phyloP scores from a whole-genome alignment of 345 rosid species.

The Linum usitatissimum region DNA sequence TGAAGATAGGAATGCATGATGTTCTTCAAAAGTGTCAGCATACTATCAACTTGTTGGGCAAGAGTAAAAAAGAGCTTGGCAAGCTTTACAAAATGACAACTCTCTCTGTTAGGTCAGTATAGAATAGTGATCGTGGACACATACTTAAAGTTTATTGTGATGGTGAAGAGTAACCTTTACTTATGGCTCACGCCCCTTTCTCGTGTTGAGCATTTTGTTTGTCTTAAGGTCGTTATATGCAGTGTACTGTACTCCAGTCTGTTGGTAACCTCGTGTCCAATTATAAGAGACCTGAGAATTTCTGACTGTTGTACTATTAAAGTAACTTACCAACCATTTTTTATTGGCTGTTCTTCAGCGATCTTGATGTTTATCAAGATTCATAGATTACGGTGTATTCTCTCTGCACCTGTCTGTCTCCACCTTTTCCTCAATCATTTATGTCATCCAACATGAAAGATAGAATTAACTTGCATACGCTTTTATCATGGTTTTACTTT shows the following conservation, averaged over 20 bases:
- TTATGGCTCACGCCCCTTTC: neutral
- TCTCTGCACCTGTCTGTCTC: neutral
- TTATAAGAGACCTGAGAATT: neutral
- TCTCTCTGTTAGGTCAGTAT: conserved; percentile 56
- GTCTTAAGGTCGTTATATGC: no score
- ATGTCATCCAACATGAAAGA: neutral
- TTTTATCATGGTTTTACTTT: neutral
- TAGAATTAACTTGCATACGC: neutral
- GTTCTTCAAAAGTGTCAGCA: conserved; percentile 64
- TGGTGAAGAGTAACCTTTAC: neutral
- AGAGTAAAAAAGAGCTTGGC: conserved; percentile 51
- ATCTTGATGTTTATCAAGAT: neutral
- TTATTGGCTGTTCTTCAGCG: neutral
- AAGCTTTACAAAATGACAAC: conserved; percentile 32
- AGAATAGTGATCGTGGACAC: neutral
- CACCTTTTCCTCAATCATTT: neutral
- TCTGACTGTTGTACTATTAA: neutral
- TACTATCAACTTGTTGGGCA: conserved; percentile 33
- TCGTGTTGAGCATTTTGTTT: no score
- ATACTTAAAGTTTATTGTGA: neutral
- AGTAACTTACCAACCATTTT: neutral
- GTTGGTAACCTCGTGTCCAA: neutral
- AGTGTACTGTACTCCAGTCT: no score
- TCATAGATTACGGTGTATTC: neutral
- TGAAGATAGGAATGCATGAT: conserved; percentile 43